A percentile compares a stretch with the other conserved stretches of the same genome.
These are phyloP conservation scores for Arthrobotrys pseudoclavata DNA, from an alignment of 2,329 filamentous ascomycete genomes.

Conservation along the genomic window DNA sequence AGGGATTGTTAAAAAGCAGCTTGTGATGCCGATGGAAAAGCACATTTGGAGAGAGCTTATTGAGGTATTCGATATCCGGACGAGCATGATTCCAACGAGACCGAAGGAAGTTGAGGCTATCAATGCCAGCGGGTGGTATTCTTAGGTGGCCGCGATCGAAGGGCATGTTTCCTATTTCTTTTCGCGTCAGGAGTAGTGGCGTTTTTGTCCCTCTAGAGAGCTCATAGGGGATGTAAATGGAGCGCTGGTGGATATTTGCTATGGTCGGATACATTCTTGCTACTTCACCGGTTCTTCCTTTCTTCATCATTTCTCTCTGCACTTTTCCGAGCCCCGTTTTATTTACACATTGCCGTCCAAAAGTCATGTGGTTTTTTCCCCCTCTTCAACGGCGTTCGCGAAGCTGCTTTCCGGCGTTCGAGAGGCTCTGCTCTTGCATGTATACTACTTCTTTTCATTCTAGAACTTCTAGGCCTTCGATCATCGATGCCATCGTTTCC, in stretches of 20 bases:
- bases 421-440: not conserved
- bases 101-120: conserved; percentile 69
- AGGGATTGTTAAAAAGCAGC: conserved; percentile 74
- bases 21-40: conserved; percentile 89
- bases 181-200: not conserved
- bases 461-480: conserved; percentile 5
- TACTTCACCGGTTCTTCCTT: not conserved
- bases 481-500: not conserved
- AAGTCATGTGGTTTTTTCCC: conserved; percentile 20
- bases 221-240: conserved; percentile 12
- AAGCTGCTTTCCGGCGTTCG: conserved; percentile 4
- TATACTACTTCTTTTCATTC: conserved; percentile 8
- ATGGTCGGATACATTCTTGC: not conserved
- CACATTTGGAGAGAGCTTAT: conserved; percentile 84
- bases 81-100: conserved; percentile 87
- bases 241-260: not conserved
- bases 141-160: conserved; percentile 40
- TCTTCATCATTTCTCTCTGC: not conserved
- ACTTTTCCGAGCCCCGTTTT: not conserved
- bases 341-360: not conserved
- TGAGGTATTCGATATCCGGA: conserved; percentile 79
- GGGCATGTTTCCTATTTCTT: not conserved
- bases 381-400: conserved; percentile 6
- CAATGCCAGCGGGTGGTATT: conserved; percentile 62
- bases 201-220: not conserved